Evolutionary conservation across 2,329 filamentous ascomycete genomes (phyloP).

Genomic region (Xylaria sp.): DNA sequence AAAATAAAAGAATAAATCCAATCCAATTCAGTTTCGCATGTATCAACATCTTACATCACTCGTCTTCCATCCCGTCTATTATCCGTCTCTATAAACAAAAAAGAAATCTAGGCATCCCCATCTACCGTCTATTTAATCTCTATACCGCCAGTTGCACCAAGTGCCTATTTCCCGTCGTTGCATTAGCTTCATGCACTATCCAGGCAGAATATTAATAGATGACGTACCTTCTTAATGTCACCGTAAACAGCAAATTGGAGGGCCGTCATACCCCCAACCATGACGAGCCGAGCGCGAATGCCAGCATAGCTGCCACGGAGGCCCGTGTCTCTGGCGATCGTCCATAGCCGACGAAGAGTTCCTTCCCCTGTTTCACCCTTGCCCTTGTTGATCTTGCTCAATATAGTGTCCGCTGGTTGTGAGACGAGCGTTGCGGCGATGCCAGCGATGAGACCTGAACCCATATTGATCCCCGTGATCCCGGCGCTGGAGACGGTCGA

Average conservation of each 20-base stretch:
- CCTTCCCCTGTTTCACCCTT: constrained; percentile 44
- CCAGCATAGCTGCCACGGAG: constrained; percentile 45
- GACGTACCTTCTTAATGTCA: constrained; percentile 43
- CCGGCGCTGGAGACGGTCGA: constrained; percentile 37
- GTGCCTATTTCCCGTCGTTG: constrained; percentile 22
- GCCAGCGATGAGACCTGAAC: constrained; percentile 44
- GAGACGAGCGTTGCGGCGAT: constrained; percentile 46
- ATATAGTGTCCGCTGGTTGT: constrained; percentile 46
- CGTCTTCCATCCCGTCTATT: constrained; percentile 8
- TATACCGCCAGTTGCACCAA: constrained; percentile 30
- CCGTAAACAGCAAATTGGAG: constrained; percentile 46
- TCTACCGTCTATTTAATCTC: constrained; percentile 24
- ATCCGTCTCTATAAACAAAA: background rate
- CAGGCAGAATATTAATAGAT: too few relatives aligned
- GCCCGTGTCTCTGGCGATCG: constrained; percentile 44
- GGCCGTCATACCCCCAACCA: constrained; percentile 47
- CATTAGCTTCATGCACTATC: background rate
- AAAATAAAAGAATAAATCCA: too few relatives aligned
- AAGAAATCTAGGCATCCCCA: constrained; percentile 4
- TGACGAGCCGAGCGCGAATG: constrained; percentile 43
- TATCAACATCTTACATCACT: background rate
- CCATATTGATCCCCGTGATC: constrained; percentile 44
- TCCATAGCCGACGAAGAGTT: constrained; percentile 41
- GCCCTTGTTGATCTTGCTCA: constrained; percentile 47
- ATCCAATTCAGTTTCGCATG: background rate